A percentile compares a stretch with the other conserved stretches of the same genome.
These are phyloP conservation scores for Scutellaria minor DNA, from an alignment of 257 asterid species.

Conservation along the genomic window DNA sequence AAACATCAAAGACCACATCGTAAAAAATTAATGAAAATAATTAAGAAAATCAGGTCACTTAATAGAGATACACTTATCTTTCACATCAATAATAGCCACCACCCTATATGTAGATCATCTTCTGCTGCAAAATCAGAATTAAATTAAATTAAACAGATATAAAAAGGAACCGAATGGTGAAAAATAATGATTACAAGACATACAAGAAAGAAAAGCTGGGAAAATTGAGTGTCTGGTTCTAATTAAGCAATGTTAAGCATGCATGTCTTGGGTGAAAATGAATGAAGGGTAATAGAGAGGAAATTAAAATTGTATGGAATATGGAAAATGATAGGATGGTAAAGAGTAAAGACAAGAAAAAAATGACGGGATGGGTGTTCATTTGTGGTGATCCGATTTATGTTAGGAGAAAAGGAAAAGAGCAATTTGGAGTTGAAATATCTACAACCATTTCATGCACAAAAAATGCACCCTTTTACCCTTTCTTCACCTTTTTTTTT, in stretches of 20 bases:
- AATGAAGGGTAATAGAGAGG: not conserved
- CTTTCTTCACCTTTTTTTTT: constrained; percentile 13
- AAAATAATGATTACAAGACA: not conserved
- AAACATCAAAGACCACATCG: too few relatives aligned
- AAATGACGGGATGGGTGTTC: not conserved
- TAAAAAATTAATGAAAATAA: too few relatives aligned
- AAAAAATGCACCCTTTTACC: constrained; percentile 29
- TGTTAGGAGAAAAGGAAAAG: constrained; percentile 2
- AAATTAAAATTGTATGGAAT: not conserved
- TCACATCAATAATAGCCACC: too few relatives aligned
- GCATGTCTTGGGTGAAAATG: not conserved
- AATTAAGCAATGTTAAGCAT: not conserved
- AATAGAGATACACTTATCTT: too few relatives aligned
- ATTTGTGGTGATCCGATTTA: constrained; percentile 45
- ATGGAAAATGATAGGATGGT: not conserved
- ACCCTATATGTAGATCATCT: too few relatives aligned
- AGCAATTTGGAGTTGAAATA: not conserved
- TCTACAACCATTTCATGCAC: constrained; percentile 13
- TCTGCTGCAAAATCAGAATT: too few relatives aligned
- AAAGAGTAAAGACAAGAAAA: too few relatives aligned
- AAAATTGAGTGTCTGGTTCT: constrained; percentile 26
- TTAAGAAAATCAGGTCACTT: too few relatives aligned
- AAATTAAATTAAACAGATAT: too few relatives aligned
- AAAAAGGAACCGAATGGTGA: not conserved
- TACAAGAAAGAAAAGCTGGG: constrained; percentile 39